Base-by-base conservation (phyloP, 352 stramenopile species). In the Phytophthora uliginosa region DNA sequence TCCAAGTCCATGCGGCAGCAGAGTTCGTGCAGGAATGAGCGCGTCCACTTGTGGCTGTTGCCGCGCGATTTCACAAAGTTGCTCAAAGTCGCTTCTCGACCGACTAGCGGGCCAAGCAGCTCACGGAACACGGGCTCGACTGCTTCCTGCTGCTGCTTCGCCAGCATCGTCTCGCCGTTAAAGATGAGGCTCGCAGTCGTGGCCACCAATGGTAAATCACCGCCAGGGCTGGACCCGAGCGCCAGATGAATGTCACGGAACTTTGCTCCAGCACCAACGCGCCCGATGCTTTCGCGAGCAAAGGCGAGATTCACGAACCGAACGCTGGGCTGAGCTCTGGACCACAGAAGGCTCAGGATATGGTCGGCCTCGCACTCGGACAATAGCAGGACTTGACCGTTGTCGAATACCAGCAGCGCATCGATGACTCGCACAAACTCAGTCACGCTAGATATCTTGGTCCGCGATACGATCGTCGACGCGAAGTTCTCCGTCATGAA, bases 401-500 rank as follows among this genome's bases (percentile, higher is more conserved):
- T 81, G 4, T 36, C 22, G 33, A 86, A 85, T 1, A 79, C 22
- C 3, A 85, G 52, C 17, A 89, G 24, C 31, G 59, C 54, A 24
- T 86, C 76, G 24, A 74, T 55, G 26, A 80, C 28, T 13, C 82
- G 79, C 13, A 63, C 6, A 38, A 74, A 74, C 8, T 71, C 57
- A 36, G 60, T 65, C 38, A 73, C 5, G 12, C 24, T 7, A 17
- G 26, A 3, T 7, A 40, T 15, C 34, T n/a, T 51, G 17, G 17
- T 4, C 13, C 34, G 22, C n/a, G 28, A 24, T 13, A 73, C 10
- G 9, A 77, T 56, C 0, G 72, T 76, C 40, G 36, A 71, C 18
- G 74, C 81, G 55, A 86, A 88, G 59, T 86, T 90, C 13, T 31
- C 42, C 4, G 79, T 82, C 26, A 67, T 76, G 24, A 74, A 81